Conservation (phyloP, 2,329 filamentous ascomycete species). For the Neoscytalidium dimidiatum region DNA sequence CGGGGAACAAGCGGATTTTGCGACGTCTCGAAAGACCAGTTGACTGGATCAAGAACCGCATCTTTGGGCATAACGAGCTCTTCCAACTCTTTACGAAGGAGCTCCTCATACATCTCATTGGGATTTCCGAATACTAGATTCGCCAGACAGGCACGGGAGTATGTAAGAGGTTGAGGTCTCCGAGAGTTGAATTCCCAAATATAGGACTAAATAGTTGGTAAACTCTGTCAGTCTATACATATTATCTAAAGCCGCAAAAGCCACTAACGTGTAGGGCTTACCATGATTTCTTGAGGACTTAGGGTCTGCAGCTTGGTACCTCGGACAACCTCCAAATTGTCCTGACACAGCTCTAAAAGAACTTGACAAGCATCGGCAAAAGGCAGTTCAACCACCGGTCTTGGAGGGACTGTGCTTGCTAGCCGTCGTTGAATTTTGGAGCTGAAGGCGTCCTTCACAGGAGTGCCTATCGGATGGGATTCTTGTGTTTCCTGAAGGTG, state of each 20-base stretch:
- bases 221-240: not conserved
- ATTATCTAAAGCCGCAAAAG: not conserved
- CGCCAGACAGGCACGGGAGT: conserved; percentile 78
- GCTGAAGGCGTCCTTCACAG: conserved; percentile 80
- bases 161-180: conserved; percentile 80
- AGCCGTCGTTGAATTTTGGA: conserved; percentile 87
- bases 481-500: conserved; percentile 58
- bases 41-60: conserved; percentile 68
- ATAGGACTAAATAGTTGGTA: conserved; percentile 60
- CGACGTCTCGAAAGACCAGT: conserved; percentile 70
- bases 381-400: conserved; percentile 79
- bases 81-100: conserved; percentile 81
- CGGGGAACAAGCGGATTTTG: conserved; percentile 54
- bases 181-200: conserved; percentile 74
- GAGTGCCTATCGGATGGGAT: conserved; percentile 62
- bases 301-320: conserved; percentile 29
- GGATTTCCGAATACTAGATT: conserved; percentile 70
- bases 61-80: conserved; percentile 73
- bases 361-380: conserved; percentile 72
- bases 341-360: conserved; percentile 69
- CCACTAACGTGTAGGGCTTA: conserved; percentile 5
- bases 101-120: conserved; percentile 66
- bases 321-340: conserved; percentile 62
- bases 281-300: conserved; percentile 37
- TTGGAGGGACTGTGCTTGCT: conserved; percentile 89